These are phyloP conservation scores for Xylaria sp. DNA, from an alignment of 2,329 filamentous ascomycete species.

Conservation along the genomic window DNA sequence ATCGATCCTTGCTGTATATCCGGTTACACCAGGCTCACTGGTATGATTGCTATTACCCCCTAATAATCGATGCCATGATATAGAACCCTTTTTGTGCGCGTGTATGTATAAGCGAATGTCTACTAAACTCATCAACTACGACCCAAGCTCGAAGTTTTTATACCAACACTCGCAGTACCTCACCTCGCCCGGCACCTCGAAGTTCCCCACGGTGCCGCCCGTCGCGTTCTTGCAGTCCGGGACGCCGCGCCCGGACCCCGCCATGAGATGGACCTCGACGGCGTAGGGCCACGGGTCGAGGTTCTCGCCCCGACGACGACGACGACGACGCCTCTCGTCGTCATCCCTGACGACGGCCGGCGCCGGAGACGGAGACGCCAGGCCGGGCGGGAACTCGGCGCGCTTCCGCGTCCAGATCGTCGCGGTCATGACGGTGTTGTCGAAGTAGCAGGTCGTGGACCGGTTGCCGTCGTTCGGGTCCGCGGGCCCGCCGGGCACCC, in stretches of 20 bases:
- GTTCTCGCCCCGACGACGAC: constrained; percentile 16
- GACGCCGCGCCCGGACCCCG: constrained; percentile 49
- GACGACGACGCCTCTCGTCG: constrained; percentile 12
- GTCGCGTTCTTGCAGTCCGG: constrained; percentile 55
- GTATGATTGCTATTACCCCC: too few relatives aligned
- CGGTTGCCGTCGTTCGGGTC: constrained; percentile 50
- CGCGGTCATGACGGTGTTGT: constrained; percentile 56
- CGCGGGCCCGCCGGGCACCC: constrained; percentile 50
- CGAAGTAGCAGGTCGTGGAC: constrained; percentile 56
- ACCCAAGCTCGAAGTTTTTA: constrained; percentile 36
- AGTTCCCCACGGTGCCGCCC: constrained; percentile 43
- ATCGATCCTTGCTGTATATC: too few relatives aligned
- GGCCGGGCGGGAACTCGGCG: constrained; percentile 35
- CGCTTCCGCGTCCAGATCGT: constrained; percentile 60
- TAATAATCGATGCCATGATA: too few relatives aligned
- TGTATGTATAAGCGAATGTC: too few relatives aligned
- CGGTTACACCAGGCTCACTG: too few relatives aligned
- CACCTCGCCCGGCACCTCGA: constrained; percentile 32
- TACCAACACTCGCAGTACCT: constrained; percentile 46
- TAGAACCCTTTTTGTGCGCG: too few relatives aligned
- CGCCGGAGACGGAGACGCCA: too few relatives aligned
- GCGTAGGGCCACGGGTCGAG: constrained; percentile 60
- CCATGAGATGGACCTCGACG: constrained; percentile 57
- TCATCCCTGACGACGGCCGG: too few relatives aligned
- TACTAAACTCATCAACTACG: too few relatives aligned